Evolutionary conservation across 139 green algal genomes (phyloP).

Genomic region (Closterium sp.): DNA sequence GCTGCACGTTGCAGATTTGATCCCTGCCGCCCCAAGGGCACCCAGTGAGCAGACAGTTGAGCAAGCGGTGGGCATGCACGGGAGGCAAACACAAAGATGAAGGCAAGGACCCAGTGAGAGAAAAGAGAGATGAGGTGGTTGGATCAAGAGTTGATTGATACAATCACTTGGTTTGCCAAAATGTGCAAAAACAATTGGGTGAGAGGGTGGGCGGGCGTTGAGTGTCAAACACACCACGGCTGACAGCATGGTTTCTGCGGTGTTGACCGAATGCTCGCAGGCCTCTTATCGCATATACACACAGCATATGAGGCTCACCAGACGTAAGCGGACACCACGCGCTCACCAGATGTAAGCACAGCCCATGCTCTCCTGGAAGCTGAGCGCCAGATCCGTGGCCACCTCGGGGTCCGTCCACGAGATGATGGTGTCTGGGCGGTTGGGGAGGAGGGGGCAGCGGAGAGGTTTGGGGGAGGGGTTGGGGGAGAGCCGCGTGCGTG

Average conservation of each 20-base stretch:
- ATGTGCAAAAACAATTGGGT: no score
- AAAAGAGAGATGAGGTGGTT: background rate
- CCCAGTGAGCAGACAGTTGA: background rate
- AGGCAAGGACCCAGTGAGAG: background rate
- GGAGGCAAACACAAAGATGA: background rate
- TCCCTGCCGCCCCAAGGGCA: conserved; percentile 22
- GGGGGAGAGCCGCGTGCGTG: no score
- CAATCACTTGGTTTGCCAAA: no score
- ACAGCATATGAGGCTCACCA: background rate
- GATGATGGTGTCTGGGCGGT: conserved; percentile 88
- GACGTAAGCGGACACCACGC: no score
- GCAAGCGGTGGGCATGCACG: no score
- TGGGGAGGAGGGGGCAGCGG: background rate
- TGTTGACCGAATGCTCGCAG: no score
- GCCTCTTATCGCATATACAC: no score
- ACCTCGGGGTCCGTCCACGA: conserved; percentile 88
- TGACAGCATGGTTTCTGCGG: no score
- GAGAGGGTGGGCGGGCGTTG: no score
- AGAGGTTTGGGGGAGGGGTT: background rate
- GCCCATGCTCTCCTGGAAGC: conserved; percentile 85
- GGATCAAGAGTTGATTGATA: no score
- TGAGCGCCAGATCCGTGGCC: conserved; percentile 90
- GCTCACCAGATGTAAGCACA: conserved; percentile 88
- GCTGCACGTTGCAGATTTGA: conserved; percentile 49
- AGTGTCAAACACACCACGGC: background rate